These are phyloP conservation scores for Sporothrix mexicana DNA, from an alignment of 2,329 filamentous ascomycete genomes.

Conservation along the genomic window DNA sequence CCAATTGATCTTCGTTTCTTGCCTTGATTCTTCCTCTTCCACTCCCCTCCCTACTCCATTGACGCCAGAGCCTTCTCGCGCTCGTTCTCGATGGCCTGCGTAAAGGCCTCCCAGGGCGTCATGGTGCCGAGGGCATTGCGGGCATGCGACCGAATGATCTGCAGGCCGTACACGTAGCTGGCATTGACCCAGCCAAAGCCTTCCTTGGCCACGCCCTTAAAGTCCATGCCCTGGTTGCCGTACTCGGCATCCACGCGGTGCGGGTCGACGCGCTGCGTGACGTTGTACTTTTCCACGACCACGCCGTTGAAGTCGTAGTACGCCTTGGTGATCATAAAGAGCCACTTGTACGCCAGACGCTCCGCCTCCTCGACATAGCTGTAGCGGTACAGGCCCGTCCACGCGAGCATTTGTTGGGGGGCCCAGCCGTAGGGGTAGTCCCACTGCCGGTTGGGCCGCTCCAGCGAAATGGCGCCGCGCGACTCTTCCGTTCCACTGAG, in stretches of 20 bases:
- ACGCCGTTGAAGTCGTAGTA: slow-evolving; percentile 99
- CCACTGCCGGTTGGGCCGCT: slow-evolving; percentile 95
- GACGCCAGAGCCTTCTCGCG: slow-evolving; percentile 59
- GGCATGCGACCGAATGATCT: slow-evolving; percentile 88
- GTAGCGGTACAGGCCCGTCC: slow-evolving; percentile 90
- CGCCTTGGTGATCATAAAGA: slow-evolving; percentile 97
- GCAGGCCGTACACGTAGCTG: slow-evolving; percentile 91
- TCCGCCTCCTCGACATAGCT: slow-evolving; percentile 91
- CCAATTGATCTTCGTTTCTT: too few species aligned
- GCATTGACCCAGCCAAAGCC: slow-evolving; percentile 99
- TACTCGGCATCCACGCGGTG: slow-evolving; percentile 97
- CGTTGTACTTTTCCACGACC: slow-evolving; percentile 98
- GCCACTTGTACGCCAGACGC: slow-evolving; percentile 90
- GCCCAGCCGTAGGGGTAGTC: slow-evolving; percentile 99
- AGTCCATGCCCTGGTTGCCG: slow-evolving; percentile 93
- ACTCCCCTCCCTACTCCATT: slow-evolving; percentile 41
- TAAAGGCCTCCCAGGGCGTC: slow-evolving; percentile 84
- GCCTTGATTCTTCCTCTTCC: background rate
- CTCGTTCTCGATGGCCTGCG: slow-evolving; percentile 66
- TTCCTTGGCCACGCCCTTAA: slow-evolving; percentile 94
- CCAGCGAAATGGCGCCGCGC: slow-evolving; percentile 76
- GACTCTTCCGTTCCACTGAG: slow-evolving; percentile 90
- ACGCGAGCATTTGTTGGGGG: slow-evolving; percentile 96
- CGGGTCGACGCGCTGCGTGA: slow-evolving; percentile 85
- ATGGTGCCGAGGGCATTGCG: slow-evolving; percentile 84